Percentiles rank a stretch among this genome's conserved stretches.
phyloP scores from a whole-genome alignment of 805 yeast genomes.

The Wickerhamomyces hampshirensis region DNA sequence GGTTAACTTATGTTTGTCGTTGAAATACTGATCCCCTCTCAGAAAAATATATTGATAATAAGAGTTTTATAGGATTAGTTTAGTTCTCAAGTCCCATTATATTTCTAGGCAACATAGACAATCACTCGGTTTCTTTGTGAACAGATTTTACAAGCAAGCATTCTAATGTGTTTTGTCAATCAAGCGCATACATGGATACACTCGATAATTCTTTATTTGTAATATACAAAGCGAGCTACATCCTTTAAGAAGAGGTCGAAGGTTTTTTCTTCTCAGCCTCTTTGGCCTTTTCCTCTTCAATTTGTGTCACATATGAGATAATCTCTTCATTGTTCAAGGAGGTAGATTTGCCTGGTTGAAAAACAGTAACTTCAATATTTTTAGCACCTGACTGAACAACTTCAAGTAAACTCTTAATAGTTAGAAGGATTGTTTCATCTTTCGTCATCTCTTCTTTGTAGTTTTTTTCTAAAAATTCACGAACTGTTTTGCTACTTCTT shows the following conservation, averaged over 20 bases:
- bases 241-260: slow-evolving; percentile 4
- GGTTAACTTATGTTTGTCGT: too few species aligned
- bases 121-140: too few species aligned
- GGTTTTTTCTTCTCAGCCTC: slow-evolving; percentile 18
- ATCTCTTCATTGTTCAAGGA: slow-evolving; percentile 12
- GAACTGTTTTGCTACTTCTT: slow-evolving; percentile 88
- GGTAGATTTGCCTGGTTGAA: slow-evolving; percentile 51
- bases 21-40: too few species aligned
- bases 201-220: not conserved
- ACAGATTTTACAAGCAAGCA: too few species aligned
- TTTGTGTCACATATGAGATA: slow-evolving; percentile 9
- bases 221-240: too few species aligned
- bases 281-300: slow-evolving; percentile 17
- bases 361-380: slow-evolving; percentile 87
- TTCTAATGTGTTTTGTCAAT: too few species aligned
- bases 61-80: too few species aligned
- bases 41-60: too few species aligned
- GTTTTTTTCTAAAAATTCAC: slow-evolving; percentile 91
- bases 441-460: slow-evolving; percentile 58
- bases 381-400: slow-evolving; percentile 98
- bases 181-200: not conserved
- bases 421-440: slow-evolving; percentile 69
- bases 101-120: too few species aligned
- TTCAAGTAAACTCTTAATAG: slow-evolving; percentile 84
- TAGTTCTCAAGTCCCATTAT: too few species aligned